phyloP scores from a whole-genome alignment of 768 basidiomycete species.

The Russula earlei region DNA sequence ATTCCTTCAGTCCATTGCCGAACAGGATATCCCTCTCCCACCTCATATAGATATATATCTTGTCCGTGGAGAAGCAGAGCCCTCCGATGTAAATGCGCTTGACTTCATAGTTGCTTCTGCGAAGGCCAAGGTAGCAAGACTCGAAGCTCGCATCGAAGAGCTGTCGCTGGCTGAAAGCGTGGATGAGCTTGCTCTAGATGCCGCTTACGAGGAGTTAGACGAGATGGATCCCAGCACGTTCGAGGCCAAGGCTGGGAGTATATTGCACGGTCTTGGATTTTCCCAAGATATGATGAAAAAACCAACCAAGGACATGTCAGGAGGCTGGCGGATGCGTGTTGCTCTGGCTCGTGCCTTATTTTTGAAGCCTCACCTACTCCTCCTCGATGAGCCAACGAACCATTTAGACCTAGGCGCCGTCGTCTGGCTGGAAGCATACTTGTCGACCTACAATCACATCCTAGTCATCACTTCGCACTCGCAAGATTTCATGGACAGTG shows the following conservation, averaged over 20 bases:
- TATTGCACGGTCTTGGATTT: conserved; percentile 97
- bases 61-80: conserved; percentile 92
- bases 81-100: conserved; percentile 89
- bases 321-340: conserved; percentile 99
- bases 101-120: conserved; percentile 95
- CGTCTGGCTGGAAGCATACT: conserved; percentile 97
- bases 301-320: conserved; percentile 97
- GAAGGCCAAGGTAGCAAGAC: conserved; percentile 81
- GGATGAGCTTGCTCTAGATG: conserved; percentile 81
- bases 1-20: conserved; percentile 89
- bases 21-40: conserved; percentile 92
- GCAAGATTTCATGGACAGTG: conserved; percentile 97
- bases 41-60: conserved; percentile 96
- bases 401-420: conserved; percentile 96
- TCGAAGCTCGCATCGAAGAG: conserved; percentile 92
- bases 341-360: conserved; percentile 93
- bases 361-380: conserved; percentile 88
- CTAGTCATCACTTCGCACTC: conserved; percentile 96
- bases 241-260: conserved; percentile 90
- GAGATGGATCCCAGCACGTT: conserved; percentile 94
- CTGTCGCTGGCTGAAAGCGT: conserved; percentile 82
- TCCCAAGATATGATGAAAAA: conserved; percentile 84
- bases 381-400: conserved; percentile 90
- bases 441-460: conserved; percentile 97
- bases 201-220: conserved; percentile 91